Evolutionary conservation across 345 rosid genomes (phyloP).

Genomic region (Gossypium sturtianum): DNA sequence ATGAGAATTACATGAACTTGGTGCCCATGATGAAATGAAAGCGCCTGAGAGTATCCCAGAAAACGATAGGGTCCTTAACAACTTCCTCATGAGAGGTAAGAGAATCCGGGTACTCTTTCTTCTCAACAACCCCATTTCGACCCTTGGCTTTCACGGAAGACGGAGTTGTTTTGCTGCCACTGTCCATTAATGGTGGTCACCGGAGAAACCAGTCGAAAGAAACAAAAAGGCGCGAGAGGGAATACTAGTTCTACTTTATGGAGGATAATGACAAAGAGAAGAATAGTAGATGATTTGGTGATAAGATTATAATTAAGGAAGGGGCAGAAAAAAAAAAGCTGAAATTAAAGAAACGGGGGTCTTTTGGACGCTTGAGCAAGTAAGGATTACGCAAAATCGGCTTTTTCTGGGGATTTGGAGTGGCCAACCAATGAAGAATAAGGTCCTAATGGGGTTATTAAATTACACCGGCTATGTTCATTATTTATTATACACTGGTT

Average conservation of each 20-base stretch:
- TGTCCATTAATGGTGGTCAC: slow-evolving; percentile 9
- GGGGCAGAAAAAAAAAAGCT: slow-evolving; percentile 26
- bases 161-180: slow-evolving; percentile 25
- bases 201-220: slow-evolving; percentile 7
- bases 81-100: slow-evolving; percentile 54
- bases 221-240: neutral
- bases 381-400: slow-evolving; percentile 67
- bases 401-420: slow-evolving; percentile 42
- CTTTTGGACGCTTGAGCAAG: slow-evolving; percentile 34
- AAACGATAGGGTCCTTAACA: slow-evolving; percentile 38
- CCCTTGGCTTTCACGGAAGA: slow-evolving; percentile 31
- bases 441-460: slow-evolving; percentile 11
- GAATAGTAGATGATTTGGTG: slow-evolving; percentile 24
- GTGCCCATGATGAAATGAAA: slow-evolving; percentile 79
- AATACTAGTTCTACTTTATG: neutral
- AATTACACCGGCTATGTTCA: slow-evolving; percentile 19
- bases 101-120: slow-evolving; percentile 57
- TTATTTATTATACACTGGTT: slow-evolving; percentile 25
- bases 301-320: slow-evolving; percentile 43
- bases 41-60: slow-evolving; percentile 87
- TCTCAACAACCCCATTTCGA: slow-evolving; percentile 17
- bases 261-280: slow-evolving; percentile 23
- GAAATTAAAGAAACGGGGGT: slow-evolving; percentile 19
- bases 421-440: slow-evolving; percentile 15
- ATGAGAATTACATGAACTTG: slow-evolving; percentile 61